Base-by-base conservation (phyloP, 2,329 filamentous ascomycete genomes). In the Ophiocordyceps sinensis region DNA sequence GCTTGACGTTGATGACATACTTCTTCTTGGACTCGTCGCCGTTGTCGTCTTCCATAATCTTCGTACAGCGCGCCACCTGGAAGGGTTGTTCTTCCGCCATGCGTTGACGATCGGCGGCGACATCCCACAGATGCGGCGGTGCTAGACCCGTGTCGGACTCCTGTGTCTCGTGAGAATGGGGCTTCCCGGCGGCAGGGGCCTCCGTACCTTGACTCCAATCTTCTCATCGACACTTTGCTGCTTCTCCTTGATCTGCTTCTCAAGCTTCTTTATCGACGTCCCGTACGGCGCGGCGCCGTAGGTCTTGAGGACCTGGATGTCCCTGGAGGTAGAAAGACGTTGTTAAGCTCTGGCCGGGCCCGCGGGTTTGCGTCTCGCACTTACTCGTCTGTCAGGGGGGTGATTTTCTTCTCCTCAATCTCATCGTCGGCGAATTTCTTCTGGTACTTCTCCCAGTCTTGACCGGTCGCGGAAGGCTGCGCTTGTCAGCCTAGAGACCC, bases 1-100 rank as follows among this genome's bases (percentile, higher is more conserved):
- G 91, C 73, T 98, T 98, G 53, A 98, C 89, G 66, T 98, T 98
- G 75, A 98, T 98, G 56, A 98, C 88, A 70, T 98, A 98, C 79
- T 96, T 98, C 77, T 84, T 94, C 77, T 98, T 98, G 48, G 94
- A 85, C 45, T 85, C 73, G 60, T 96, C 88, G n/a, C 63, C 63
- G 65, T 91, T 89, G 61, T 94, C 88, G 58, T 96, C 89, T 46
- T 87, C 80, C 53, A 98, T 98, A 62, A 98, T 98, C 74, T 98
- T 98, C 45, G 91, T 98, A 73, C 91, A 98, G 57, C 91, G 77
- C 49, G 91, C 91, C 48, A 98, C 91, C 67, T 98, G 91, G 53
- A 96, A 75, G 36, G 91, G 91, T 57, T 98, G 91, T 67, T 98
- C 91, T 67, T 98, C 91, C 48, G 82, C 80, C 91, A 98, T 98